Evolutionary conservation across 164 flowering plant genomes (phyloP).

Genomic region (Kalanchoe fedtschenkoi): DNA sequence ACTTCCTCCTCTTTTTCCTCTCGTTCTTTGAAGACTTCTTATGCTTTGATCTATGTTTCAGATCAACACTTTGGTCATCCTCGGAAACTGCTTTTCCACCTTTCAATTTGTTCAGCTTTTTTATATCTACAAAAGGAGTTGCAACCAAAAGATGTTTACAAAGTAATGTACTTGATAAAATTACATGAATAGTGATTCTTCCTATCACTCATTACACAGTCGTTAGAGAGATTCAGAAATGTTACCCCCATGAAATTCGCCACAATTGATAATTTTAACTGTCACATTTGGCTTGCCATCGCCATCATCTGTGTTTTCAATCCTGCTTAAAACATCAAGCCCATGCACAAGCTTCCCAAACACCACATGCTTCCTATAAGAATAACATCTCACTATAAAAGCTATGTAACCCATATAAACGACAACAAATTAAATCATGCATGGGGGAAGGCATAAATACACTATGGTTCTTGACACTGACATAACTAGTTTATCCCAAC

Average conservation of each 20-base stretch:
- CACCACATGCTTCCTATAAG: constrained; percentile 68
- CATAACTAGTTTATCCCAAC: no score
- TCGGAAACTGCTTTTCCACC: constrained; percentile 36
- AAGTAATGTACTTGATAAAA: not conserved
- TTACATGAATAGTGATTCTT: no score
- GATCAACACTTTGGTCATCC: constrained; percentile 43
- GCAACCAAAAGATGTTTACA: not conserved
- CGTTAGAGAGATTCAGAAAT: not conserved
- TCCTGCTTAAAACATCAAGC: constrained; percentile 52
- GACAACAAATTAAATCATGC: not conserved
- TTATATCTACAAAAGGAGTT: constrained; percentile 40
- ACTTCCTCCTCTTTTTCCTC: constrained; percentile 57
- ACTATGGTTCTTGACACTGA: no score
- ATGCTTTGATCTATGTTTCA: constrained; percentile 46
- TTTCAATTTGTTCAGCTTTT: constrained; percentile 40
- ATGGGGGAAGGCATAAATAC: no score
- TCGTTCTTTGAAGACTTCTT: constrained; percentile 66
- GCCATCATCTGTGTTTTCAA: constrained; percentile 66
- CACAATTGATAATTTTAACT: constrained; percentile 78
- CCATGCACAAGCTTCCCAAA: constrained; percentile 92
- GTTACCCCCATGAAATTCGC: constrained; percentile 55
- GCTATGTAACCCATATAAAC: not conserved
- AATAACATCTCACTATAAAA: not conserved
- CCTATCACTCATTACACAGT: not conserved
- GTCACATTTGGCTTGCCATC: constrained; percentile 52